A percentile compares a stretch with the other conserved stretches of the same genome.
Conservation (phyloP, 2,329 filamentous ascomycete genomes). For the Pyrenophora tritici-repentis region DNA sequence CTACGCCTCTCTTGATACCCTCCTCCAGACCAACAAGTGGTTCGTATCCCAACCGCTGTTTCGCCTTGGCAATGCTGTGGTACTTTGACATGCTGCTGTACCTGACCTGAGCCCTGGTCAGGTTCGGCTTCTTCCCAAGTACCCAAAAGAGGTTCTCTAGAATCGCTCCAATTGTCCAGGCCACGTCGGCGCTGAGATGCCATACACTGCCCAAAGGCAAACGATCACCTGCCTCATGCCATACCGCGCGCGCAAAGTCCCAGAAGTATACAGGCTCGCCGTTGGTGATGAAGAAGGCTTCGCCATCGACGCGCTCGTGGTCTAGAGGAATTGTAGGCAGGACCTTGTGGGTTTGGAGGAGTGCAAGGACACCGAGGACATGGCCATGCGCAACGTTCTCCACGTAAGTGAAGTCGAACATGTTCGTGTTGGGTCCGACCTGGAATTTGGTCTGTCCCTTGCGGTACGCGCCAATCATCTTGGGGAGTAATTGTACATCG, state of each 20-base stretch:
- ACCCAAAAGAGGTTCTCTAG: slow-evolving; percentile 54
- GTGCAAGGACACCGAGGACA: slow-evolving; percentile 55
- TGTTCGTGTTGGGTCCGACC: slow-evolving; percentile 57
- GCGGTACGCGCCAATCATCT: slow-evolving; percentile 52
- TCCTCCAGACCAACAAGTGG: slow-evolving; percentile 71
- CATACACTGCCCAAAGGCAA: slow-evolving; percentile 49
- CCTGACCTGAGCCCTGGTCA: slow-evolving; percentile 57
- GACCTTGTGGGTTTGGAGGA: slow-evolving; percentile 52
- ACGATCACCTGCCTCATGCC: slow-evolving; percentile 51
- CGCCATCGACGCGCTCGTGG: slow-evolving; percentile 54
- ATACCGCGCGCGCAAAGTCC: slow-evolving; percentile 55
- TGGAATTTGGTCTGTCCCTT: slow-evolving; percentile 57
- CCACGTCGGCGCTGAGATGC: slow-evolving; percentile 50
- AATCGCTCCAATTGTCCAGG: slow-evolving; percentile 49
- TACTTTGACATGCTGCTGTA: slow-evolving; percentile 78
- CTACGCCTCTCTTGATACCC: slow-evolving; percentile 57
- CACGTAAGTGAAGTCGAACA: slow-evolving; percentile 61
- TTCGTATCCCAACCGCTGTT: slow-evolving; percentile 69
- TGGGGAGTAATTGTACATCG: slow-evolving; percentile 53
- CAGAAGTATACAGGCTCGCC: slow-evolving; percentile 57
- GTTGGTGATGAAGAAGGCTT: slow-evolving; percentile 59
- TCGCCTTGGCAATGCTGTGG: slow-evolving; percentile 78
- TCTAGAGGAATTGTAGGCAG: slow-evolving; percentile 49
- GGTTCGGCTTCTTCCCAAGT: slow-evolving; percentile 52
- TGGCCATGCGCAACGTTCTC: slow-evolving; percentile 59